A percentile compares a stretch with the other conserved stretches of the same genome.
phyloP scores from a whole-genome alignment of 768 basidiomycete genomes.

The Hebeloma cylindrosporum region DNA sequence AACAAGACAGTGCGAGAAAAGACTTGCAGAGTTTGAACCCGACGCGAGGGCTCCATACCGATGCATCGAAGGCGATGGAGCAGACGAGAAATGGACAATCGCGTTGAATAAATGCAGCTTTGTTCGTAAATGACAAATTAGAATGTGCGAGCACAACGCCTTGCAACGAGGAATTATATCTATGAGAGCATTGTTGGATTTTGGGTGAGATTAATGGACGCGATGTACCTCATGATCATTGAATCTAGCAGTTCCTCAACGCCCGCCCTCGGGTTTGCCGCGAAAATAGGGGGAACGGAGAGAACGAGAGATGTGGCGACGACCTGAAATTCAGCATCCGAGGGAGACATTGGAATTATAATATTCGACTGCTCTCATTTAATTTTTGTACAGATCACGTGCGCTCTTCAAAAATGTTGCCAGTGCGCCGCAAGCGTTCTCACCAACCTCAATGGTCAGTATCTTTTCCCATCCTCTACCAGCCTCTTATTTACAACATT shows the following conservation, averaged over 20 bases:
- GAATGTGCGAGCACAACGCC: constrained; percentile 90
- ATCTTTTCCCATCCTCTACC: neutral
- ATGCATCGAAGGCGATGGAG: constrained; percentile 75
- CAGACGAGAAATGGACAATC: constrained; percentile 88
- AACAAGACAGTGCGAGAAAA: constrained; percentile 1
- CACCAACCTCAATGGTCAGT: constrained; percentile 16
- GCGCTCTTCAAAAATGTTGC: constrained; percentile 4
- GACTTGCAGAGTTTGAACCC: constrained; percentile 76
- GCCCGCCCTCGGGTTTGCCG: constrained; percentile 67
- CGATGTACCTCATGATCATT: constrained; percentile 87
- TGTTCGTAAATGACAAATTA: constrained; percentile 64
- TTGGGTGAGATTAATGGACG: neutral
- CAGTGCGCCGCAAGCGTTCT: constrained; percentile 1
- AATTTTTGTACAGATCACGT: constrained; percentile 13
- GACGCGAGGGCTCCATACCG: constrained; percentile 84
- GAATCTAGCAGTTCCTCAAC: constrained; percentile 90
- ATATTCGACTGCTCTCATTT: constrained; percentile 11
- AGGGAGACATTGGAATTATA: constrained; percentile 23
- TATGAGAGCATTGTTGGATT: constrained; percentile 29
- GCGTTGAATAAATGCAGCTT: constrained; percentile 64
- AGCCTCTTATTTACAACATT: neutral
- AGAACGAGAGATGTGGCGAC: constrained; percentile 67
- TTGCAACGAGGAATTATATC: constrained; percentile 83
- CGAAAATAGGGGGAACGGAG: constrained; percentile 81
- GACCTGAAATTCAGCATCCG: constrained; percentile 53